Percentiles rank a stretch among this genome's conserved stretches.
These are phyloP conservation scores for Cephaloascus fragrans DNA, from an alignment of 805 yeast genomes.

Conservation along the genomic window DNA sequence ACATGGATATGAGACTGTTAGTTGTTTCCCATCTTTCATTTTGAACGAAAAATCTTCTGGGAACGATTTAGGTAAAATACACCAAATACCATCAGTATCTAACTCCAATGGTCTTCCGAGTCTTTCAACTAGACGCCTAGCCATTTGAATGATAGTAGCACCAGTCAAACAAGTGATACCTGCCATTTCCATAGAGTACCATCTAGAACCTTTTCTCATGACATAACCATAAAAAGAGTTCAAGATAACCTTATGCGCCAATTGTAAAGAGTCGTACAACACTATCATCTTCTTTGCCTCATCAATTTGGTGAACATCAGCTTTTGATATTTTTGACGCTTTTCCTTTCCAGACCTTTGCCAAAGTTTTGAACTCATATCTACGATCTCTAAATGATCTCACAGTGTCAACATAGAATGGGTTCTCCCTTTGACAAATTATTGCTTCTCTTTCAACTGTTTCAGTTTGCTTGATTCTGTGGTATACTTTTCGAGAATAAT, in stretches of 20 bases:
- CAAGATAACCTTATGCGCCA: constrained; percentile 93
- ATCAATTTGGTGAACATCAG: constrained; percentile 57
- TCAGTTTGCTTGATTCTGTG: constrained; percentile 74
- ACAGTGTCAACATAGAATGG: constrained; percentile 96
- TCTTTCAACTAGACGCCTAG: constrained; percentile 81
- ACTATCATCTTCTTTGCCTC: constrained; percentile 94
- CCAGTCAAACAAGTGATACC: constrained; percentile 98
- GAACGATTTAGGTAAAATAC: constrained; percentile 86
- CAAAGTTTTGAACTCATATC: constrained; percentile 89
- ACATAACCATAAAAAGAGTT: constrained; percentile 97
- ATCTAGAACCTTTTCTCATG: constrained; percentile 97
- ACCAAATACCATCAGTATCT: constrained; percentile 99
- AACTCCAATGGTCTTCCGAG: constrained; percentile 92
- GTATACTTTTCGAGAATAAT: constrained; percentile 78
- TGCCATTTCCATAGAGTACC: constrained; percentile 99
- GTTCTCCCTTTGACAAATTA: constrained; percentile 94
- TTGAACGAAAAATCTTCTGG: constrained; percentile 80
- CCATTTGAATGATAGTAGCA: constrained; percentile 97
- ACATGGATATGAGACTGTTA: constrained; percentile 84
- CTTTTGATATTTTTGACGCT: constrained; percentile 38
- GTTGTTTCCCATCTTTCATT: constrained; percentile 66
- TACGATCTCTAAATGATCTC: constrained; percentile 85
- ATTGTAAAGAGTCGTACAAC: constrained; percentile 86
- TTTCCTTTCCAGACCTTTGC: constrained; percentile 94
- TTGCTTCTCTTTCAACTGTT: constrained; percentile 82